A percentile compares a stretch with the other conserved stretches of the same genome.
Conservation (phyloP, 140 eudicot genomes). For the Ambrosia hybrid region DNA sequence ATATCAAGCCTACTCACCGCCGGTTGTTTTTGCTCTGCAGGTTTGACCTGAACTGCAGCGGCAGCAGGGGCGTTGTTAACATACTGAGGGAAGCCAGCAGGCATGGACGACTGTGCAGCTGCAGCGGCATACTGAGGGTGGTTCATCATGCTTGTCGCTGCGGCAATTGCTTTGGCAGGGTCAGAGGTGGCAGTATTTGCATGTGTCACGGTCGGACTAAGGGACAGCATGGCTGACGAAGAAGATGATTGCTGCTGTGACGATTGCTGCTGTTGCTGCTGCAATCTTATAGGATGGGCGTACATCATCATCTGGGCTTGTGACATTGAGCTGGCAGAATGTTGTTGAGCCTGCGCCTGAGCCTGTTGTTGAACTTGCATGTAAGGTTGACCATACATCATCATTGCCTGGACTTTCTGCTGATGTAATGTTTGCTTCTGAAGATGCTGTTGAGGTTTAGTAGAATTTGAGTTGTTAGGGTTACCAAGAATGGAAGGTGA, state of each 20-base stretch:
- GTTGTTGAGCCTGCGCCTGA: slow-evolving; percentile 33
- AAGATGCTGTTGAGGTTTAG: slow-evolving; percentile 57
- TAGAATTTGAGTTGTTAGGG: slow-evolving; percentile 41
- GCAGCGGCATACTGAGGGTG: not conserved
- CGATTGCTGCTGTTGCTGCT: slow-evolving; percentile 42
- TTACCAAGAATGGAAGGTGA: slow-evolving; percentile 88
- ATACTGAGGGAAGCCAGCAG: slow-evolving; percentile 21
- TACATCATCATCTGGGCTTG: too few species aligned
- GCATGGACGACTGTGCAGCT: not conserved
- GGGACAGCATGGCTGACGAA: slow-evolving; percentile 61
- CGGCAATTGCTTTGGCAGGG: slow-evolving; percentile 91
- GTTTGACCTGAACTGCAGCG: slow-evolving; percentile 65
- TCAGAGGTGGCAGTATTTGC: slow-evolving; percentile 61
- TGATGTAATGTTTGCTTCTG: slow-evolving; percentile 45
- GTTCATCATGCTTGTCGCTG: slow-evolving; percentile 46
- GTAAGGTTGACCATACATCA: slow-evolving; percentile 39
- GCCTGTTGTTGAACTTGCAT: slow-evolving; percentile 32
- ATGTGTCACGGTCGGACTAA: slow-evolving; percentile 44
- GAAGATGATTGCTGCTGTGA: slow-evolving; percentile 30
- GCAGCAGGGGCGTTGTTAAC: slow-evolving; percentile 55
- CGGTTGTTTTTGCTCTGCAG: slow-evolving; percentile 93
- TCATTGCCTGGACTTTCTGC: slow-evolving; percentile 39
- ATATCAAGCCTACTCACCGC: slow-evolving; percentile 56
- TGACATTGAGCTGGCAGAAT: slow-evolving; percentile 35
- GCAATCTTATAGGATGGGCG: slow-evolving; percentile 1